Evolutionary conservation across 1,284 basidiomycete species (phyloP).

Genomic region (Ceratobasidium sp.): DNA sequence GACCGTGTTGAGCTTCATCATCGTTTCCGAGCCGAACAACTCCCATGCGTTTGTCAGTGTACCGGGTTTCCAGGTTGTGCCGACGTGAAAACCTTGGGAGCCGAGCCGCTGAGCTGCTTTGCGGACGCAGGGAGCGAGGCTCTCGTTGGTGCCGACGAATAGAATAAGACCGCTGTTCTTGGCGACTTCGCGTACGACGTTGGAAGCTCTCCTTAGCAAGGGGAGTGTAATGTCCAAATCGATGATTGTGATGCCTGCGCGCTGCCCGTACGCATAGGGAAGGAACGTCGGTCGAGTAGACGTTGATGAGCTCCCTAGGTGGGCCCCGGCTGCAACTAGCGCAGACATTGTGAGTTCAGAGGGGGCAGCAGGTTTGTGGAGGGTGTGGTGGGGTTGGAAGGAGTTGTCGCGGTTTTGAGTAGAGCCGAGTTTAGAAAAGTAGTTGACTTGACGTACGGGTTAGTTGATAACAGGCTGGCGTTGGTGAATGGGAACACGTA

Average conservation of each 20-base stretch:
- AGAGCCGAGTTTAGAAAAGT: conserved; percentile 81
- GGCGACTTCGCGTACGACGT: conserved; percentile 86
- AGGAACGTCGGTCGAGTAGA: conserved; percentile 90
- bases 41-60: conserved; percentile 92
- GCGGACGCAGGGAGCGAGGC: conserved; percentile 80
- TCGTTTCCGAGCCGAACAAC: conserved; percentile 75
- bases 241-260: conserved; percentile 92
- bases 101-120: conserved; percentile 87
- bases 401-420: conserved; percentile 77
- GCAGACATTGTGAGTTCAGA: conserved; percentile 85
- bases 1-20: conserved; percentile 71
- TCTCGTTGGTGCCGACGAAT: conserved; percentile 89
- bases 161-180: conserved; percentile 87
- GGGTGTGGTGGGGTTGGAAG: conserved; percentile 79
- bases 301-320: conserved; percentile 89
- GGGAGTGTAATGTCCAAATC: conserved; percentile 96
- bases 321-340: conserved; percentile 92
- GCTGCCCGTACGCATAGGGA: conserved; percentile 94
- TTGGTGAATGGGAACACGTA: conserved; percentile 21
- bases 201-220: conserved; percentile 89
- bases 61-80: conserved; percentile 93
- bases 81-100: conserved; percentile 81
- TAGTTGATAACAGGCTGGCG: conserved; percentile 45
- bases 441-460: conserved; percentile 65
- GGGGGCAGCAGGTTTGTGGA: conserved; percentile 74